phyloP scores from a whole-genome alignment of 495 filamentous ascomycete genomes.

The Sphaerosporella brunnea region DNA sequence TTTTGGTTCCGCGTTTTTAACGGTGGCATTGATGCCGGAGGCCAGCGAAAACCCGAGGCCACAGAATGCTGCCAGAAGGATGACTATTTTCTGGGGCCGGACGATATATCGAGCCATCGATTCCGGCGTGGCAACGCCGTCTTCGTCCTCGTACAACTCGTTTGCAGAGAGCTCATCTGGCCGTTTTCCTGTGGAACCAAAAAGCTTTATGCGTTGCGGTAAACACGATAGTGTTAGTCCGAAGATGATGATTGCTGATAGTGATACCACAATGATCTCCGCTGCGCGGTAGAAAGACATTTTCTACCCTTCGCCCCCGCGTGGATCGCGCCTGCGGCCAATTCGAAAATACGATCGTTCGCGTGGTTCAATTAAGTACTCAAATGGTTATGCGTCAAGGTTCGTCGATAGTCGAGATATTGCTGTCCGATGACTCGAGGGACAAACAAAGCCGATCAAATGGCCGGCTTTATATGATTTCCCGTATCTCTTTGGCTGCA shows the following conservation, averaged over 20 bases:
- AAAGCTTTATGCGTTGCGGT: background rate
- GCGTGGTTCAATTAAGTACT: no score
- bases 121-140: conserved; percentile 42
- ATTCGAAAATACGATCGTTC: no score
- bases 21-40: background rate
- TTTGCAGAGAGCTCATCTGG: background rate
- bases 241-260: background rate
- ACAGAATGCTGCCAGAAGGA: conserved; percentile 30
- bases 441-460: no score
- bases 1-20: background rate
- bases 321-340: no score
- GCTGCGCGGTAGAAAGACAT: no score
- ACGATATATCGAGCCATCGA: conserved; percentile 33
- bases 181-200: background rate
- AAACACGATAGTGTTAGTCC: background rate
- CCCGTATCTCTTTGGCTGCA: no score
- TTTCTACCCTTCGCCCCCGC: no score
- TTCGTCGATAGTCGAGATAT: no score
- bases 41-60: conserved; percentile 33
- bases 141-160: conserved; percentile 41
- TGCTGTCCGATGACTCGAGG: no score
- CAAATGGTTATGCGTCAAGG: no score
- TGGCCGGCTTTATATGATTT: no score
- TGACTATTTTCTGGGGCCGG: conserved; percentile 7
- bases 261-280: no score